Evolutionary conservation across 768 basidiomycete species (phyloP), one percentile per base, ranked within the genome.

Genomic region (Pisolithus albus): DNA sequence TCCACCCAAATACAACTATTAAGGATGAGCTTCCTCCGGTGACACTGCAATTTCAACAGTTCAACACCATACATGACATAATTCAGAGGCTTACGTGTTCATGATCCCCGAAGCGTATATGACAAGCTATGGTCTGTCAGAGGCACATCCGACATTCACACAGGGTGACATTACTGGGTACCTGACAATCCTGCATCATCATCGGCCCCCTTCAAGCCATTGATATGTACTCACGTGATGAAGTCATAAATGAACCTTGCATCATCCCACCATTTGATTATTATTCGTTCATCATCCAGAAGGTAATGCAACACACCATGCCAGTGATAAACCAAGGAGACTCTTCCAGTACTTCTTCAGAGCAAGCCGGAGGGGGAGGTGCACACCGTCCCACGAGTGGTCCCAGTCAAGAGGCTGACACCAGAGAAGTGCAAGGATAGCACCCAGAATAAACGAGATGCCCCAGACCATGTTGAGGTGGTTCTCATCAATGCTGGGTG

Each of bases 101-200:
- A 89, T 75, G 58, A 94, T 79, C 10, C 83, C 83, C 2, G 87
- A 84, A 23, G 90, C 83, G 68, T 86, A 95, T 53, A 94, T 70
- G 26, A 85, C 84, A 62, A 93, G 92, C 82, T 87, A 56, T 30
- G 7, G 40, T 56, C 24, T 19, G 37, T 28, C 54, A 49, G 53
- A 52, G 37, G 39, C 7, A 19, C 23, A 54, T 23, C 21, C 21
- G 4, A 23, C 21, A 23, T 26, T 50, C 38, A 28, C 0, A 34
- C 7, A 19, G n/a, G 38, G 47, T 13, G 13, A 7, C 23, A 39
- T 65, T 54, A 86, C 84, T 15, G 83, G 83, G 69, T 86, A 84
- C 38, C 82, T 84, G 52, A 26, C 50, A 34, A 23, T 37, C 40
- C 50, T 15, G 24, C 26, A 26, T 47, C 39, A 56, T 32, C 11